phyloP scores from a whole-genome alignment of 2,329 filamentous ascomycete genomes.

The Trichoderma atrobrunneum region DNA sequence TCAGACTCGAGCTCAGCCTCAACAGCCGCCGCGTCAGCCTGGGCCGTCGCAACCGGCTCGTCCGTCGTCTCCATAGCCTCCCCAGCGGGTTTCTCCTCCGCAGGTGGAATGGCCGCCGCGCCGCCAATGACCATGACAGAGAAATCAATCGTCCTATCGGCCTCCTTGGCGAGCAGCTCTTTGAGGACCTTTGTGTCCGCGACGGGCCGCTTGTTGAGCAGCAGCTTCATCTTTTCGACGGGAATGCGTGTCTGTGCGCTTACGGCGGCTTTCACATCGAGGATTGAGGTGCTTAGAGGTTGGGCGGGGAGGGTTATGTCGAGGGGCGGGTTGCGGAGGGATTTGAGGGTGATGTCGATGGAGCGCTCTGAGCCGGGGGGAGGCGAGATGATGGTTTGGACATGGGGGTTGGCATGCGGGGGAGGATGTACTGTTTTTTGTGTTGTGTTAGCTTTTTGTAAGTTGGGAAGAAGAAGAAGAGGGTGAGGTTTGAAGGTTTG shows the following conservation, averaged over 20 bases:
- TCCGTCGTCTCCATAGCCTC: neutral
- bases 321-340: slow-evolving; percentile 71
- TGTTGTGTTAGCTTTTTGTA: no score
- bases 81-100: slow-evolving; percentile 36
- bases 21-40: slow-evolving; percentile 31
- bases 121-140: slow-evolving; percentile 86
- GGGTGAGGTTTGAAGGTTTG: neutral
- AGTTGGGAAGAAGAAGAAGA: neutral
- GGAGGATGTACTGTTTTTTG: slow-evolving; percentile 62
- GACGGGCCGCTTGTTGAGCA: slow-evolving; percentile 85
- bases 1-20: slow-evolving; percentile 61
- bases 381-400: slow-evolving; percentile 48
- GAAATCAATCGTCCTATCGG: slow-evolving; percentile 61
- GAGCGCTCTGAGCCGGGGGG: slow-evolving; percentile 53
- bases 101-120: slow-evolving; percentile 44
- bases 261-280: slow-evolving; percentile 73
- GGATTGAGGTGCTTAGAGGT: slow-evolving; percentile 67
- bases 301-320: slow-evolving; percentile 64
- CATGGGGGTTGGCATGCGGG: slow-evolving; percentile 61
- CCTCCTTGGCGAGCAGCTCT: slow-evolving; percentile 64
- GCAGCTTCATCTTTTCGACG: slow-evolving; percentile 77
- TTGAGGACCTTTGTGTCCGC: slow-evolving; percentile 72
- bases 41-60: neutral
- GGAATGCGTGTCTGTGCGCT: slow-evolving; percentile 60
- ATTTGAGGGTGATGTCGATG: slow-evolving; percentile 64